Percentiles rank a stretch among this genome's conserved stretches.
These are phyloP conservation scores for Acacia melanoxylon DNA, from an alignment of 306 rosid genomes.

Conservation along the genomic window DNA sequence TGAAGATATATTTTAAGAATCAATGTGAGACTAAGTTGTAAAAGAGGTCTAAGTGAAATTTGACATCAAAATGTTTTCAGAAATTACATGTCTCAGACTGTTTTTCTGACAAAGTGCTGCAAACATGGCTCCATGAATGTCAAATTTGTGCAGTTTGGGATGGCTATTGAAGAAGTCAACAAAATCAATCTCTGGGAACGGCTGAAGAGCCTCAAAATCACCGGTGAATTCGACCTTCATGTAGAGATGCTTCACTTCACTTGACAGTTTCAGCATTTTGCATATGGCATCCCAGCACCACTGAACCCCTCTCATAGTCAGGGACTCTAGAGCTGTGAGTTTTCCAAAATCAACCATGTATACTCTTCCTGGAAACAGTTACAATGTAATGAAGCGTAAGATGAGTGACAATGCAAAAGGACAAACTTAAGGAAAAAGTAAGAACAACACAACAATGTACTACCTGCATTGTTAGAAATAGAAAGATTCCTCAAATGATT, in stretches of 20 bases:
- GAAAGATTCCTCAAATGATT: constrained; percentile 64
- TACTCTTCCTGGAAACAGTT: constrained; percentile 69
- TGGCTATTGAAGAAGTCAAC: constrained; percentile 91
- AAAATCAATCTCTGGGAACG: constrained; percentile 92
- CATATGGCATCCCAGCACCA: constrained; percentile 96
- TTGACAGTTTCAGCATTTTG: constrained; percentile 77
- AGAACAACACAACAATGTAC: constrained; percentile 8
- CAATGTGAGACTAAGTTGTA: not conserved
- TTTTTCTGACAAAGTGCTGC: constrained; percentile 97
- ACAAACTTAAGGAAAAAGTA: not conserved
- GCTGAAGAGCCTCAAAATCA: constrained; percentile 76
- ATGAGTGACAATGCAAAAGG: not conserved
- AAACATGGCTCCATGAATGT: constrained; percentile 97
- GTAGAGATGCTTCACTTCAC: constrained; percentile 82
- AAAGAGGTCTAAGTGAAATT: not conserved
- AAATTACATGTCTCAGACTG: constrained; percentile 76
- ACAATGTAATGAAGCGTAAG: constrained; percentile 11
- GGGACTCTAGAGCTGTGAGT: constrained; percentile 69
- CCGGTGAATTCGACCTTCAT: constrained; percentile 99
- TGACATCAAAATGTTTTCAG: not conserved
- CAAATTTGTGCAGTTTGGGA: constrained; percentile 73
- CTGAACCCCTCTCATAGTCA: constrained; percentile 81
- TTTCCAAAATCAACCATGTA: constrained; percentile 85
- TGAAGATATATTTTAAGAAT: not conserved
- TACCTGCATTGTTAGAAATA: constrained; percentile 81